These are phyloP conservation scores for Nemania diffusa DNA, from an alignment of 2,329 filamentous ascomycete species.

Conservation along the genomic window DNA sequence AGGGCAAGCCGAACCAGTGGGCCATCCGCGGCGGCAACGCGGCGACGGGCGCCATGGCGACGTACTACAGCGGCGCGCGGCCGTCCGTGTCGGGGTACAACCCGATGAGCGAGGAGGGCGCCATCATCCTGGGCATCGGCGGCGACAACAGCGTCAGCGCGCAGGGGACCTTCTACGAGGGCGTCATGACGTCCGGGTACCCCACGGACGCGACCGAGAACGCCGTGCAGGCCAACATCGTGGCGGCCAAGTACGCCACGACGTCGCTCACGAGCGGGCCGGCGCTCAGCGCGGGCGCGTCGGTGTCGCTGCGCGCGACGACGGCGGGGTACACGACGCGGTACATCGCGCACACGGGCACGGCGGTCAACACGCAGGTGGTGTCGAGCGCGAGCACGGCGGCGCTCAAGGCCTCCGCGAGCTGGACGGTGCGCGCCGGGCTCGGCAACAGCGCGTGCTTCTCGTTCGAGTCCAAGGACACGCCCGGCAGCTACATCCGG, in stretches of 20 bases:
- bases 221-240: slow-evolving; percentile 68
- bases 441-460: slow-evolving; percentile 66
- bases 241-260: slow-evolving; percentile 65
- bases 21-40: slow-evolving; percentile 68
- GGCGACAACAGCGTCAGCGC: slow-evolving; percentile 70
- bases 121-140: slow-evolving; percentile 76
- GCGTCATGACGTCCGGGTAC: slow-evolving; percentile 71
- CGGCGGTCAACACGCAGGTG: slow-evolving; percentile 64
- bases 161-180: slow-evolving; percentile 73
- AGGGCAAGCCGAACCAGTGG: slow-evolving; percentile 67
- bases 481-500: slow-evolving; percentile 67
- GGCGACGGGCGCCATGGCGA: slow-evolving; percentile 63
- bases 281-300: slow-evolving; percentile 58
- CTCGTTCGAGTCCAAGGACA: slow-evolving; percentile 70
- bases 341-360: slow-evolving; percentile 64
- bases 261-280: slow-evolving; percentile 59
- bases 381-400: slow-evolving; percentile 62
- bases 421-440: slow-evolving; percentile 64
- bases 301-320: slow-evolving; percentile 65
- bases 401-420: slow-evolving; percentile 62
- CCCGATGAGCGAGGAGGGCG: slow-evolving; percentile 72
- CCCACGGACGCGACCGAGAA: slow-evolving; percentile 68
- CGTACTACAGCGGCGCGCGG: slow-evolving; percentile 59
- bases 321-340: slow-evolving; percentile 64
- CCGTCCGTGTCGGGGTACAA: slow-evolving; percentile 65